phyloP scores from a whole-genome alignment of 345 rosid genomes.

The Acer yangbiense region DNA sequence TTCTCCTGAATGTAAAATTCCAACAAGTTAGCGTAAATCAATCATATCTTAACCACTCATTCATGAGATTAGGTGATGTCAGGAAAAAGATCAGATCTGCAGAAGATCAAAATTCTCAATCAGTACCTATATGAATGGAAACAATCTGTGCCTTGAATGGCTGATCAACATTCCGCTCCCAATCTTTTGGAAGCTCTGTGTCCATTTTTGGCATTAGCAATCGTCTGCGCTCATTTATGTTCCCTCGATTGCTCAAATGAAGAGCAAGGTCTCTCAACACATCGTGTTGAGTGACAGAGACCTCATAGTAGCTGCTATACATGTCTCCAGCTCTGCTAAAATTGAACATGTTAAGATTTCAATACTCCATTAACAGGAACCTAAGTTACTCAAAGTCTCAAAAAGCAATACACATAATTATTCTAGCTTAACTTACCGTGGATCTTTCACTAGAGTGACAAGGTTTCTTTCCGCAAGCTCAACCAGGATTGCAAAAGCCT shows the following conservation, averaged over 20 bases:
- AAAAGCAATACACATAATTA: background rate
- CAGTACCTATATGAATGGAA: slow-evolving; percentile 76
- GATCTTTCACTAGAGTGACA: slow-evolving; percentile 77
- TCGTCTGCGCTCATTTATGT: slow-evolving; percentile 48
- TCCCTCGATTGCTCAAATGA: slow-evolving; percentile 48
- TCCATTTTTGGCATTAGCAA: slow-evolving; percentile 82
- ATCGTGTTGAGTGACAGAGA: slow-evolving; percentile 82
- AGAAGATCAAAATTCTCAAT: too few species aligned
- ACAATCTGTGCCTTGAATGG: slow-evolving; percentile 75
- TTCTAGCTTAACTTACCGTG: slow-evolving; percentile 41
- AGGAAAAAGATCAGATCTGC: too few species aligned
- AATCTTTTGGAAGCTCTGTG: slow-evolving; percentile 60
- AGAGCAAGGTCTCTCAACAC: slow-evolving; percentile 88
- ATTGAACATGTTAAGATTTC: slow-evolving; percentile 10
- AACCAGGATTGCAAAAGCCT: slow-evolving; percentile 66
- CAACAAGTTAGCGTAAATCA: background rate
- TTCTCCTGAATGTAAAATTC: slow-evolving; percentile 47
- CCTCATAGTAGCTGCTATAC: slow-evolving; percentile 70
- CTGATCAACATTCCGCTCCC: slow-evolving; percentile 69
- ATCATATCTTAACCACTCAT: too few species aligned
- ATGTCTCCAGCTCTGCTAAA: slow-evolving; percentile 64
- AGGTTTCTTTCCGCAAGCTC: slow-evolving; percentile 83
- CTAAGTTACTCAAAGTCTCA: background rate
- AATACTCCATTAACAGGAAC: too few species aligned
- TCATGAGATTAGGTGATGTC: too few species aligned